Conservation (phyloP, 495 filamentous ascomycete species). For the Penicillium coprophilum region DNA sequence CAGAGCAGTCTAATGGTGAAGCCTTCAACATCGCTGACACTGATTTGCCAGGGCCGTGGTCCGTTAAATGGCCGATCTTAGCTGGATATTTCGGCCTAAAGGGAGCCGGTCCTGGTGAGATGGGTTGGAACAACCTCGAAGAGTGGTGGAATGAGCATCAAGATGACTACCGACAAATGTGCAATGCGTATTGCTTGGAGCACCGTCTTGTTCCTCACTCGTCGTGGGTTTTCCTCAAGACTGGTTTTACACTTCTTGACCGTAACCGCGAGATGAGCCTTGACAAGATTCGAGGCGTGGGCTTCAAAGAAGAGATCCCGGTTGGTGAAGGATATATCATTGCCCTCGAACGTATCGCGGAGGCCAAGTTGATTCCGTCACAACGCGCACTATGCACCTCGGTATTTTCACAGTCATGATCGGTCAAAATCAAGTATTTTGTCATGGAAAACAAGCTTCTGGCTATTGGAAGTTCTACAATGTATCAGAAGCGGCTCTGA, state of each 20-base stretch:
- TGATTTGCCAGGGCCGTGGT: conserved; percentile 33
- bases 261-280: conserved; percentile 20
- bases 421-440: no score
- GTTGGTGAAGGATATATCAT: neutral
- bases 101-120: conserved; percentile 19
- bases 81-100: conserved; percentile 35
- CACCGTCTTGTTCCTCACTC: neutral
- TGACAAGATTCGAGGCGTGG: conserved; percentile 22
- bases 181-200: conserved; percentile 11
- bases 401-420: no score
- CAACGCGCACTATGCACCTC: no score
- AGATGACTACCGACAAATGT: conserved; percentile 16
- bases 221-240: conserved; percentile 21
- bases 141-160: conserved; percentile 20
- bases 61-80: conserved; percentile 20
- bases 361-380: no score
- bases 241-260: conserved; percentile 12
- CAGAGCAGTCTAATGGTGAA: conserved; percentile 49
- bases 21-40: conserved; percentile 59
- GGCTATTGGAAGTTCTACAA: no score
- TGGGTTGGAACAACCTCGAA: conserved; percentile 8
- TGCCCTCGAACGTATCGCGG: no score
- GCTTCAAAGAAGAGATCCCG: conserved; percentile 21
- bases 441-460: no score
- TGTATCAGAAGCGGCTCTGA: no score